A percentile compares a stretch with the other conserved stretches of the same genome.
Evolutionary conservation across 331 rosid species (phyloP).

Genomic region (Arachis monticola): DNA sequence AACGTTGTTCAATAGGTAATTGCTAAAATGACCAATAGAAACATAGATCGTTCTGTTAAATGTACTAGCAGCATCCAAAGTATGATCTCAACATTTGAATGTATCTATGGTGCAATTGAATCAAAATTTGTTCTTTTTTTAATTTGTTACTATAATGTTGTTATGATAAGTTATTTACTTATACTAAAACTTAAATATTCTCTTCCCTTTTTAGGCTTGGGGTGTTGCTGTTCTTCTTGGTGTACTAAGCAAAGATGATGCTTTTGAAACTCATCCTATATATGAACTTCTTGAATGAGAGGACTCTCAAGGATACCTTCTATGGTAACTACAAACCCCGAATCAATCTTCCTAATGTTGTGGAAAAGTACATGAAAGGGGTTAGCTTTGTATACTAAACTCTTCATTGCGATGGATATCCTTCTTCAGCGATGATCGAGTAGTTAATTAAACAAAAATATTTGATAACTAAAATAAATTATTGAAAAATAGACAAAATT

Average conservation of each 20-base stretch:
- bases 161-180: not conserved
- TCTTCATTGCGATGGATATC: no score
- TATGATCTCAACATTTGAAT: constrained; percentile 92
- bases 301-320: constrained; percentile 95
- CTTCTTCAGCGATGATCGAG: no score
- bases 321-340: constrained; percentile 94
- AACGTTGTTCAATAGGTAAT: constrained; percentile 60
- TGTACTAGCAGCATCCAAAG: constrained; percentile 93
- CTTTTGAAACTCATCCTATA: constrained; percentile 82
- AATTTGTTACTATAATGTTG: not conserved
- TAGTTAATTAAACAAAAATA: no score
- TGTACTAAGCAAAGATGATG: constrained; percentile 87
- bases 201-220: constrained; percentile 69
- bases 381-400: constrained; percentile 36
- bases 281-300: constrained; percentile 64
- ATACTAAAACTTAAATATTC: constrained; percentile 27
- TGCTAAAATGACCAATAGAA: constrained; percentile 83
- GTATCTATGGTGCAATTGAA: constrained; percentile 77
- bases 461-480: no score
- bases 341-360: constrained; percentile 74
- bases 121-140: not conserved
- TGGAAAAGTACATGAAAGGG: constrained; percentile 85
- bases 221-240: constrained; percentile 98
- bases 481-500: no score
- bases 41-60: constrained; percentile 72